Conservation (phyloP, 2,329 filamentous ascomycete genomes). For the Dothideomycetes sp. region DNA sequence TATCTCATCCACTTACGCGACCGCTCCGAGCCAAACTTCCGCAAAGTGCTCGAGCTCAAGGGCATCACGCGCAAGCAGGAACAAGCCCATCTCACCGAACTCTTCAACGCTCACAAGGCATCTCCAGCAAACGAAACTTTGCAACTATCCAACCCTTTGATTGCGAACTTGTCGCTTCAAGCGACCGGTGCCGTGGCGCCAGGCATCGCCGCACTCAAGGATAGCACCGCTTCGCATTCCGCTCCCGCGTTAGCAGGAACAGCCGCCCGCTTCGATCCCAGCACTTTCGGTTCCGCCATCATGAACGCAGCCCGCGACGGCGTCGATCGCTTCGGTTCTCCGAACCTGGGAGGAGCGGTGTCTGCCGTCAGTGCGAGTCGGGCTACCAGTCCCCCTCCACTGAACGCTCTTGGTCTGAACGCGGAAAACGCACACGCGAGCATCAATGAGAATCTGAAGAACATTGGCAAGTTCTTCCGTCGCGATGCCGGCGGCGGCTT, state of each 20-base stretch:
- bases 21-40: constrained; percentile 87
- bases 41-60: constrained; percentile 91
- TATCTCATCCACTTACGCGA: constrained; percentile 97
- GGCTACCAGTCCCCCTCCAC: constrained; percentile 23
- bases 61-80: constrained; percentile 74
- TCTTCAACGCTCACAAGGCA: constrained; percentile 79
- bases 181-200: constrained; percentile 39
- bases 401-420: constrained; percentile 20
- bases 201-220: constrained; percentile 15
- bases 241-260: constrained; percentile 29
- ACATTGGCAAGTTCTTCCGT: constrained; percentile 92
- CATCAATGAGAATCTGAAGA: constrained; percentile 86
- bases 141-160: constrained; percentile 55
- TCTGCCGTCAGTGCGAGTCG: constrained; percentile 21
- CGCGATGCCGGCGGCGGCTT: constrained; percentile 67
- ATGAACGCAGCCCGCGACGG: constrained; percentile 81
- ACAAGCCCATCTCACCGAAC: constrained; percentile 71
- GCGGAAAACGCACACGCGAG: constrained; percentile 16
- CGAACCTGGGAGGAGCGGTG: constrained; percentile 30
- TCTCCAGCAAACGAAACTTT: constrained; percentile 59
- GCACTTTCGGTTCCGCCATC: constrained; percentile 74
- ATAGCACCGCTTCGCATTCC: constrained; percentile 20
- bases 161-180: constrained; percentile 49
- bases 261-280: constrained; percentile 59
- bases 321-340: constrained; percentile 65